Percentiles rank a stretch among this genome's conserved stretches.
Conservation (phyloP, 2,329 filamentous ascomycete genomes). For the Aspergillus costaricaensis region DNA sequence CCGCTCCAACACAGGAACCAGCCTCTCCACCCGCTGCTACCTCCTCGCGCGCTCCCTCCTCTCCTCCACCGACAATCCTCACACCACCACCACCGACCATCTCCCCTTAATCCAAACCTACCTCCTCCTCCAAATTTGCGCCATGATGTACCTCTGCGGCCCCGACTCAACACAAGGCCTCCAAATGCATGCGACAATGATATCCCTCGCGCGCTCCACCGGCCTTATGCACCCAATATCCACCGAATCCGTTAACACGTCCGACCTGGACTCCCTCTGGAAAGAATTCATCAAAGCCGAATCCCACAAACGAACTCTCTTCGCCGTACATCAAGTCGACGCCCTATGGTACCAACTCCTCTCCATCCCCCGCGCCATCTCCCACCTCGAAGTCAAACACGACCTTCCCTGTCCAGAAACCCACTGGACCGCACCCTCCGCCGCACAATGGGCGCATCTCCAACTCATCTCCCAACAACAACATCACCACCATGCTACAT, state of each 20-base stretch:
- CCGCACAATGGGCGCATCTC: conserved; percentile 33
- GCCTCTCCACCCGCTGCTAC: conserved; percentile 38
- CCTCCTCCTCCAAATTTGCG: conserved; percentile 44
- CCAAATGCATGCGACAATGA: conserved; percentile 45
- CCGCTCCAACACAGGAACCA: conserved; percentile 26
- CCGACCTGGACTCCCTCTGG: conserved; percentile 45
- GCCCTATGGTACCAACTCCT: conserved; percentile 49
- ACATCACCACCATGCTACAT: conserved; percentile 27
- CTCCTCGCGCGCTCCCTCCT: conserved; percentile 33
- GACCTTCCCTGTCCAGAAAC: conserved; percentile 44
- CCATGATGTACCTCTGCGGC: conserved; percentile 49
- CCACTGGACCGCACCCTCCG: conserved; percentile 42
- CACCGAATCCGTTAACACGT: conserved; percentile 19
- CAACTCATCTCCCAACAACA: conserved; percentile 16
- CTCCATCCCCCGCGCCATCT: conserved; percentile 29
- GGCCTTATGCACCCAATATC: conserved; percentile 39
- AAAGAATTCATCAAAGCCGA: conserved; percentile 40
- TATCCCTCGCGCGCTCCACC: conserved; percentile 39
- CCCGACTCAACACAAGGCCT: conserved; percentile 38
- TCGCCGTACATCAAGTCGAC: conserved; percentile 48
- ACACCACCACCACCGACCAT: conserved; percentile 19
- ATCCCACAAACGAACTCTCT: conserved; percentile 46
- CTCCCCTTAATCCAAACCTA: conserved; percentile 41
- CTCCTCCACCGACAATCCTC: conserved; percentile 19
- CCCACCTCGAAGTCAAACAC: conserved; percentile 49